Evolutionary conservation across 148 eudicot species (phyloP).

Genomic region (Hydrangea macrophylla): DNA sequence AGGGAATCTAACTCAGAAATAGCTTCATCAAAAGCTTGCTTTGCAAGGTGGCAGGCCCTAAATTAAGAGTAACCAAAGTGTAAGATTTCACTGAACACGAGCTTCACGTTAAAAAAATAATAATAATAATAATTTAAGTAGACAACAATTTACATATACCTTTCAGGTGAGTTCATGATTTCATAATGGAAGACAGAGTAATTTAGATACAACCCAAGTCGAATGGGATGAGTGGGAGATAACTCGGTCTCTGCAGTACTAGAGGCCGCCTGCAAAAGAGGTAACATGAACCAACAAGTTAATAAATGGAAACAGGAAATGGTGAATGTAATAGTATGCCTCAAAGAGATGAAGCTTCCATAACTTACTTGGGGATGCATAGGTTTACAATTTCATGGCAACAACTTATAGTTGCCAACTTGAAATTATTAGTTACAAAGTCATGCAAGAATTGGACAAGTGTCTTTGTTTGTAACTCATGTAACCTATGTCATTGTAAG

Average conservation of each 20-base stretch:
- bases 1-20: conserved; percentile 36
- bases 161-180: conserved; percentile 41
- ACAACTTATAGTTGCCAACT: too few relatives aligned
- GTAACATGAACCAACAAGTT: background rate
- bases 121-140: background rate
- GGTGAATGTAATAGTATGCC: background rate
- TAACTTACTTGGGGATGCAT: background rate
- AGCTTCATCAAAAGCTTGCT: conserved; percentile 39
- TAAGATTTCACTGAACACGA: background rate
- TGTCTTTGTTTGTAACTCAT: too few relatives aligned
- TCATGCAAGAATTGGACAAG: too few relatives aligned
- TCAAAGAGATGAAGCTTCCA: conserved; percentile 3
- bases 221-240: conserved; percentile 37
- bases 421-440: too few relatives aligned
- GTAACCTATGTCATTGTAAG: too few relatives aligned
- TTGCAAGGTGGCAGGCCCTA: conserved; percentile 42
- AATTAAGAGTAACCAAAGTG: background rate
- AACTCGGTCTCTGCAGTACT: conserved; percentile 28
- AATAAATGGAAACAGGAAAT: background rate
- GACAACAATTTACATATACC: conserved; percentile 9
- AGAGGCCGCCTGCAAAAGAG: conserved; percentile 21
- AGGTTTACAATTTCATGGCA: background rate
- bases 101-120: background rate
- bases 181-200: conserved; percentile 38
- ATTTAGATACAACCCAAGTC: conserved; percentile 35